Evolutionary conservation across 1,284 basidiomycete species (phyloP).

Genomic region (Tilletia indica): DNA sequence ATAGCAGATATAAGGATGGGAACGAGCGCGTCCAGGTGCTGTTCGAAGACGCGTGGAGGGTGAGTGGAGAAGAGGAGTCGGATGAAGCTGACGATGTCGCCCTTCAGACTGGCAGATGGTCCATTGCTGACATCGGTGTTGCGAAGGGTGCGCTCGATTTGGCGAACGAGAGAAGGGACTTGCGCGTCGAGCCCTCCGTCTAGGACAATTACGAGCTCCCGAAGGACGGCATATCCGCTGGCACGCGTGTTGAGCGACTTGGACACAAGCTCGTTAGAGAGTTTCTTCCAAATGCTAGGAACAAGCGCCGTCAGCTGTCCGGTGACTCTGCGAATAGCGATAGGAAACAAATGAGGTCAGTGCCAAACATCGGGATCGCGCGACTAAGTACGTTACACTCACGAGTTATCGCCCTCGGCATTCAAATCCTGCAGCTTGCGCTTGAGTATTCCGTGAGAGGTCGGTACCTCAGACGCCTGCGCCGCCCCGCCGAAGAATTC

Average conservation of each 20-base stretch:
- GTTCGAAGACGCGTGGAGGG: slow-evolving; percentile 66
- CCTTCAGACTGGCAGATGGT: slow-evolving; percentile 57
- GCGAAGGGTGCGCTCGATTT: slow-evolving; percentile 56
- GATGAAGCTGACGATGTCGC: slow-evolving; percentile 76
- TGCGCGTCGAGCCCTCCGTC: slow-evolving; percentile 78
- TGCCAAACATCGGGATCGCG: too few relatives aligned
- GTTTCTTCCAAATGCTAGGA: slow-evolving; percentile 67
- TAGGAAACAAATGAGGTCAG: too few relatives aligned
- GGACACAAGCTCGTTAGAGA: slow-evolving; percentile 78
- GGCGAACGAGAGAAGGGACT: slow-evolving; percentile 61
- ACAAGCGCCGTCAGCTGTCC: background rate
- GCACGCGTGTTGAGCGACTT: slow-evolving; percentile 82
- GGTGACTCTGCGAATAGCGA: slow-evolving; percentile 18
- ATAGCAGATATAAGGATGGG: slow-evolving; percentile 73
- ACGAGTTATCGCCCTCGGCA: slow-evolving; percentile 30
- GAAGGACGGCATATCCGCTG: slow-evolving; percentile 76
- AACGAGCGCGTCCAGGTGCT: slow-evolving; percentile 67
- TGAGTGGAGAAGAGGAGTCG: slow-evolving; percentile 79
- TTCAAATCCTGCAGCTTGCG: slow-evolving; percentile 52
- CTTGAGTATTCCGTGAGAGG: slow-evolving; percentile 49
- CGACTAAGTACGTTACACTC: too few relatives aligned
- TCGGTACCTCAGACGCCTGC: slow-evolving; percentile 68
- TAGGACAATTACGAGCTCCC: slow-evolving; percentile 73
- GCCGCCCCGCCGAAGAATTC: slow-evolving; percentile 55
- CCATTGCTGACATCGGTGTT: slow-evolving; percentile 49